Percentiles rank a stretch among this genome's conserved stretches.
Conservation (phyloP, 2,329 filamentous ascomycete genomes). For the Colletotrichum incanum region DNA sequence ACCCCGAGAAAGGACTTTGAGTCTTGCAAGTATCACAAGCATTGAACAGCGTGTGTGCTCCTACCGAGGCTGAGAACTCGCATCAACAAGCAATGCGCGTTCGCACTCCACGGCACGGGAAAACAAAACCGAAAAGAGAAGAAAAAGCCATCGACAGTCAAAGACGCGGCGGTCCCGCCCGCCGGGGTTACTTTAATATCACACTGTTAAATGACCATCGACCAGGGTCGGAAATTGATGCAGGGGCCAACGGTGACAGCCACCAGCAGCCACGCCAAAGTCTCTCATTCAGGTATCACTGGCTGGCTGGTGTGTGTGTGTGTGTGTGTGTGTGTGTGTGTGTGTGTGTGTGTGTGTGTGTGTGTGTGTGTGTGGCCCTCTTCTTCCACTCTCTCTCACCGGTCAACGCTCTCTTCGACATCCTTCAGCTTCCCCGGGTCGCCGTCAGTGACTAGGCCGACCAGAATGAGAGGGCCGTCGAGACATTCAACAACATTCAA, state of each 20-base stretch:
- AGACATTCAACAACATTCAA: neutral
- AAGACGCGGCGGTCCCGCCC: conserved; percentile 12
- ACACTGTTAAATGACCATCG: conserved; percentile 34
- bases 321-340: too few relatives aligned
- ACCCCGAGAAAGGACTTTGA: neutral
- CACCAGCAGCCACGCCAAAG: conserved; percentile 21
- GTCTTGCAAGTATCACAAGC: neutral
- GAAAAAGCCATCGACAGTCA: neutral
- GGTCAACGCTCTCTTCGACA: neutral
- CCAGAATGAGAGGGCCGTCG: neutral
- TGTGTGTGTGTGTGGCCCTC: neutral
- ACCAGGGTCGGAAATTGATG: conserved; percentile 39
- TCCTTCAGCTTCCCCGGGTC: conserved; percentile 12
- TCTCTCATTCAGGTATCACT: conserved; percentile 15
- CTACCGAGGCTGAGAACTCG: neutral
- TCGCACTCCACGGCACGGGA: neutral
- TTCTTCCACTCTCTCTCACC: neutral
- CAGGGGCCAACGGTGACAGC: conserved; percentile 17
- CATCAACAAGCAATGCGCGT: conserved; percentile 1
- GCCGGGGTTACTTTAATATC: conserved; percentile 27
- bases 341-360: neutral
- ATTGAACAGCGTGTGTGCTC: neutral
- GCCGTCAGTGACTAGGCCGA: neutral
- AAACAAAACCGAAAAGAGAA: too few relatives aligned
- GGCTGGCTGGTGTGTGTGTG: neutral